A percentile compares a stretch with the other conserved stretches of the same genome.
phyloP scores from a whole-genome alignment of 148 eudicot genomes.

The Amaranthus palmeri region DNA sequence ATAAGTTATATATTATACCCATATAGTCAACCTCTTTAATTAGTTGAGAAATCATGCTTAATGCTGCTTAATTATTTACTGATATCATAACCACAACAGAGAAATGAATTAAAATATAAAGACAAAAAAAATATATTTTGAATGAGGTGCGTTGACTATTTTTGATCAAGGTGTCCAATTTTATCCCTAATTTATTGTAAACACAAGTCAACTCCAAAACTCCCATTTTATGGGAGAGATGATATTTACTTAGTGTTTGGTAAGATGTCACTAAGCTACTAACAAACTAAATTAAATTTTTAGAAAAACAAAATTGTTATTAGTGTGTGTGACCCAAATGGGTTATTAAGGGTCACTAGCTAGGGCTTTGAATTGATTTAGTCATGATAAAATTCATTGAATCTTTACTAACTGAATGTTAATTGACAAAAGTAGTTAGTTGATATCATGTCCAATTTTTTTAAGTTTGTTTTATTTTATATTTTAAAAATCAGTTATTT shows the following conservation, averaged over 20 bases:
- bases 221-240: background rate
- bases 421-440: too few relatives aligned
- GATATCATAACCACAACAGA: conserved; percentile 7
- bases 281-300: background rate
- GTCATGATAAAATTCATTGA: background rate
- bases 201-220: background rate
- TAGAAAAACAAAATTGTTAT: background rate
- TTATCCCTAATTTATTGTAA: background rate
- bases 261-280: background rate
- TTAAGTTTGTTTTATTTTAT: too few relatives aligned
- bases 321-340: conserved; percentile 12
- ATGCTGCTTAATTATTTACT: background rate
- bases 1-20: too few relatives aligned
- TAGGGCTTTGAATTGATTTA: conserved; percentile 6
- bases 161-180: background rate
- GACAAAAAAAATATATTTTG: background rate
- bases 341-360: conserved; percentile 14
- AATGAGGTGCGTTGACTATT: background rate
- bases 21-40: background rate
- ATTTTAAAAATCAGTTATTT: too few relatives aligned
- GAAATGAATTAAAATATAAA: background rate
- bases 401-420: background rate
- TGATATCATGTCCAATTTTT: too few relatives aligned
- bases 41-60: conserved; percentile 1
- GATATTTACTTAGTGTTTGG: background rate